Evolutionary conservation across 495 filamentous ascomycete species (phyloP).

Genomic region (Penicillium canariense): DNA sequence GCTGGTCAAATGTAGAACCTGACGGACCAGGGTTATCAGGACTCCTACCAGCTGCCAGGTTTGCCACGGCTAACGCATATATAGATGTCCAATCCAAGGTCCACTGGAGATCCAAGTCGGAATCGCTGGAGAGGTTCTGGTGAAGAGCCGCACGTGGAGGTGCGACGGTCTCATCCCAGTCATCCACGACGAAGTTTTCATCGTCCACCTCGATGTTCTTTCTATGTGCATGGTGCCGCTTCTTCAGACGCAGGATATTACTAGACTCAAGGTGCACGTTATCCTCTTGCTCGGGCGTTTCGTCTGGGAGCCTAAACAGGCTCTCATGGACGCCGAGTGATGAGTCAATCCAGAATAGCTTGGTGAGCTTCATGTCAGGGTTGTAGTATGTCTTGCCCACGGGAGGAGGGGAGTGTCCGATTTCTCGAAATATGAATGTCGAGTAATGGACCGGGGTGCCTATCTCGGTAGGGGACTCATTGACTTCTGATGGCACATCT

Average conservation of each 20-base stretch:
- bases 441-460: constrained; percentile 21
- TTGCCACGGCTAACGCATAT: constrained; percentile 28
- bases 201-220: constrained; percentile 4
- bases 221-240: constrained; percentile 13
- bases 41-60: constrained; percentile 1
- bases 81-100: constrained; percentile 33
- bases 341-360: constrained; percentile 39
- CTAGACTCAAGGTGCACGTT: constrained; percentile 8
- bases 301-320: constrained; percentile 21
- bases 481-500: constrained; percentile 25
- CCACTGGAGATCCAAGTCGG: constrained; percentile 22
- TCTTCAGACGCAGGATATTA: constrained; percentile 26
- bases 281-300: constrained; percentile 1
- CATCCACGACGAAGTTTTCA: constrained; percentile 38
- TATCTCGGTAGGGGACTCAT: neutral
- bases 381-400: constrained; percentile 16
- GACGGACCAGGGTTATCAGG: neutral
- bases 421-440: constrained; percentile 37
- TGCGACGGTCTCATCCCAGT: constrained; percentile 34
- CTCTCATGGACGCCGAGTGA: constrained; percentile 37
- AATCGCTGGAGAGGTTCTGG: neutral
- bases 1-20: constrained; percentile 17
- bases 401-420: constrained; percentile 22
- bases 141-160: neutral
- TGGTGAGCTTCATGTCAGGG: constrained; percentile 29